Evolutionary conservation across 73 alveolate species (phyloP), one percentile per base, ranked within the genome.

Genomic region (Paramecium primaurelia): DNA sequence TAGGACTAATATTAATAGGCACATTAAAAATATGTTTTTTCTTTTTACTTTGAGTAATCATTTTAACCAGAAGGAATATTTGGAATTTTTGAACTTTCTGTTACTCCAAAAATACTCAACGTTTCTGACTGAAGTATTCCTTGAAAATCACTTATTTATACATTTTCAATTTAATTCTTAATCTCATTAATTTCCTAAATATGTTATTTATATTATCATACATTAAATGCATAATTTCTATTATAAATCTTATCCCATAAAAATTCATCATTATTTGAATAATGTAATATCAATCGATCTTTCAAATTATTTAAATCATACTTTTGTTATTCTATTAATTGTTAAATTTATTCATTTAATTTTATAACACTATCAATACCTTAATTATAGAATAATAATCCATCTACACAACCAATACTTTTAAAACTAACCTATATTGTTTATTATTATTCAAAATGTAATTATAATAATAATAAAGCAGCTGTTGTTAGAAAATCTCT

Each of bases 201-300:
- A 8, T 49, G 14, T 11, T 64, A 25, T 14, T 60, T 10, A 64
- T 16, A 4, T 4, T 0, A 34, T 10, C 84, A 32, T 64, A 64
- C 84, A 64, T 64, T 64, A 75, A 75, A 75, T 22, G 64, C 88
- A 36, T 38, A 75, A 38, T 75, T 75, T 42, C 88, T 30, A 75
- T 75, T 75, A 18, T 34, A 75, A 8, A 75, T 75, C 6, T 75
- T 75, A 42, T 75, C 88, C 88, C 88, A 75, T n/a, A 38, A 75
- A 42, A 30, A 75, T 10, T 75, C 88, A 38, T 75, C 68, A 75
- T 75, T 75, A 12, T 38, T 36, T 8, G 37, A 11, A 36, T 75
- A 38, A 75, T 75, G 88, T 30, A 75, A 42, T 28, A 64, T 64
- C 49, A 64, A 64, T 64, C 47, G 42, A 28, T 64, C 84, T 20